Conservation (phyloP, 768 basidiomycete genomes). For the Leccinum variicolor region DNA sequence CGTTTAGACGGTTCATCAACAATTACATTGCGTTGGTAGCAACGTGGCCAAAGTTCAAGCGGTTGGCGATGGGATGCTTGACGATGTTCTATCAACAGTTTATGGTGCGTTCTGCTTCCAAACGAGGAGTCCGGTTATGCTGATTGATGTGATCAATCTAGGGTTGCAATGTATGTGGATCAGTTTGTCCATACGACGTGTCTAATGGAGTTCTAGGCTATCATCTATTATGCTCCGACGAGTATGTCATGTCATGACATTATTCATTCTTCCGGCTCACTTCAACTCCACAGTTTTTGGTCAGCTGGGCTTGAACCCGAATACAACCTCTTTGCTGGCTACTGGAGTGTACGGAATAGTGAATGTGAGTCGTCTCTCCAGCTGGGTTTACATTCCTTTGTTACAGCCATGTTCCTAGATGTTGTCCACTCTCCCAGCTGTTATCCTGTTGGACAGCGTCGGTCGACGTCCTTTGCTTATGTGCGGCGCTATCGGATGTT, state of each 20-base stretch:
- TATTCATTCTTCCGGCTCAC: constrained; percentile 9
- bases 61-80: constrained; percentile 28
- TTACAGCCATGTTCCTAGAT: constrained; percentile 18
- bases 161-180: constrained; percentile 26
- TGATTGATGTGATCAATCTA: constrained; percentile 6
- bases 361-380: constrained; percentile 15
- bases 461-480: constrained; percentile 40
- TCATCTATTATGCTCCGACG: constrained; percentile 28
- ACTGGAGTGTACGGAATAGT: constrained; percentile 40
- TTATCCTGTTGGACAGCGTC: constrained; percentile 35
- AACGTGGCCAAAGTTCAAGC: constrained; percentile 31
- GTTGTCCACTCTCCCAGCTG: constrained; percentile 35
- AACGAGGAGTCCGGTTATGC: not conserved
- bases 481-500: constrained; percentile 36
- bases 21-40: constrained; percentile 26
- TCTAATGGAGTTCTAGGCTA: constrained; percentile 18
- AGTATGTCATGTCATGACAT: constrained; percentile 9
- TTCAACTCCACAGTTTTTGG: constrained; percentile 34
- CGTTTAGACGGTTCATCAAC: constrained; percentile 14
- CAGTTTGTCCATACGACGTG: not conserved
- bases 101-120: constrained; percentile 19
- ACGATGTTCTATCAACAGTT: constrained; percentile 34
- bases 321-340: constrained; percentile 40
- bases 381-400: not conserved
- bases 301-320: constrained; percentile 38